phyloP scores from a whole-genome alignment of 257 asterid genomes.

The Solanum paucissectum region DNA sequence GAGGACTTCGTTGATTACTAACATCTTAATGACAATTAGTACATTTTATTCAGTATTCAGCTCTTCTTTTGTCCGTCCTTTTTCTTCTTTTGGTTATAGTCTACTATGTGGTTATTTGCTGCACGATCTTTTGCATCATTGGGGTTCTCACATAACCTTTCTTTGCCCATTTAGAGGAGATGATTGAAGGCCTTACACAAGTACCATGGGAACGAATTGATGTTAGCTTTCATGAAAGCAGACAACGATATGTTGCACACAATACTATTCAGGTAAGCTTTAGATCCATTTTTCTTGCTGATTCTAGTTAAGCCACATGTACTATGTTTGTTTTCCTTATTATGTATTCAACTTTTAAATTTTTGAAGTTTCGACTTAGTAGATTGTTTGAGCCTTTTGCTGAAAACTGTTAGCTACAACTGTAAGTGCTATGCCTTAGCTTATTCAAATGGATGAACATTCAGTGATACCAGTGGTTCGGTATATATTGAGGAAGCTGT shows the following conservation, averaged over 20 bases:
- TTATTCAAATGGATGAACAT: neutral
- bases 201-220: constrained; percentile 86
- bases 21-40: neutral
- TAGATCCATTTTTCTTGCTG: neutral
- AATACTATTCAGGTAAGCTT: constrained; percentile 62
- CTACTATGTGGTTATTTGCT: neutral
- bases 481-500: neutral
- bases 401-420: neutral
- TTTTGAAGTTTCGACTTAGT: neutral
- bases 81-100: neutral
- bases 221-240: constrained; percentile 84
- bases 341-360: neutral
- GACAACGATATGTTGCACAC: constrained; percentile 77
- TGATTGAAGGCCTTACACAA: constrained; percentile 82
- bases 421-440: neutral
- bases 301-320: neutral
- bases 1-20: neutral
- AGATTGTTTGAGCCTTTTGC: neutral
- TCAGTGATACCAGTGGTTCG: neutral
- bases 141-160: constrained; percentile 8
- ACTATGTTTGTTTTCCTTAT: neutral
- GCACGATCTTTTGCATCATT: neutral
- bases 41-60: neutral
- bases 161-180: constrained; percentile 50
- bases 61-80: neutral